phyloP scores from a whole-genome alignment of 2,329 filamentous ascomycete genomes.

The Botrytis squamosa region DNA sequence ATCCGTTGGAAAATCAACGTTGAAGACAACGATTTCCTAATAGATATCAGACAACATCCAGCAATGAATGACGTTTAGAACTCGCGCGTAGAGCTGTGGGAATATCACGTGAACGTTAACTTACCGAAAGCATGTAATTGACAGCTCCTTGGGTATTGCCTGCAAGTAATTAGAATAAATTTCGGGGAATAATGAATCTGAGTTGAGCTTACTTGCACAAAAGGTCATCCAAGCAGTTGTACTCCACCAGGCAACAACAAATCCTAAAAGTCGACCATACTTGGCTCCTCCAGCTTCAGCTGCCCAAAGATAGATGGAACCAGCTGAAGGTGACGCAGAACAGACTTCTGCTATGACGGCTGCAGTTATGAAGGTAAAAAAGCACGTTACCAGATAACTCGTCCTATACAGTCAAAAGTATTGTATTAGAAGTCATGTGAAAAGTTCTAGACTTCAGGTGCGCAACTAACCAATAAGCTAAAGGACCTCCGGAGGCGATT shows the following conservation, averaged over 20 bases:
- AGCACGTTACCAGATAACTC: conserved; percentile 47
- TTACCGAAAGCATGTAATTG: conserved; percentile 27
- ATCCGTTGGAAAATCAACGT: conserved; percentile 23
- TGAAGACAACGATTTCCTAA: conserved; percentile 26
- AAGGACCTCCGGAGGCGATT: conserved; percentile 58
- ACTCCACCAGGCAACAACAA: conserved; percentile 26
- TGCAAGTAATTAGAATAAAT: conserved; percentile 11
- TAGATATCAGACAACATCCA: not conserved
- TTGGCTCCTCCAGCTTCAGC: conserved; percentile 23
- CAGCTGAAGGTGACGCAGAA: conserved; percentile 24
- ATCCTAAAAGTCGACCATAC: conserved; percentile 24
- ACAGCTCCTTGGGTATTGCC: conserved; percentile 25
- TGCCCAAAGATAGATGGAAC: conserved; percentile 28
- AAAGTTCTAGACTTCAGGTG: conserved; percentile 6
- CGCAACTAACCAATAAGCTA: conserved; percentile 55
- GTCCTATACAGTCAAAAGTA: conserved; percentile 44
- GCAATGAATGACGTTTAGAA: not conserved
- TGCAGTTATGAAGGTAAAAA: conserved; percentile 27
- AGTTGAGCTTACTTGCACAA: conserved; percentile 19
- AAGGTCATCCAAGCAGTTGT: conserved; percentile 27
- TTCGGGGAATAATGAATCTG: not conserved
- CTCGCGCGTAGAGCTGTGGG: not conserved
- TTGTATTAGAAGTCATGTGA: not conserved
- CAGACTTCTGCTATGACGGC: conserved; percentile 26
- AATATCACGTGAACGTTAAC: conserved; percentile 15